phyloP scores from a whole-genome alignment of 2,329 filamentous ascomycete species.

The Didymellaceae sp. region DNA sequence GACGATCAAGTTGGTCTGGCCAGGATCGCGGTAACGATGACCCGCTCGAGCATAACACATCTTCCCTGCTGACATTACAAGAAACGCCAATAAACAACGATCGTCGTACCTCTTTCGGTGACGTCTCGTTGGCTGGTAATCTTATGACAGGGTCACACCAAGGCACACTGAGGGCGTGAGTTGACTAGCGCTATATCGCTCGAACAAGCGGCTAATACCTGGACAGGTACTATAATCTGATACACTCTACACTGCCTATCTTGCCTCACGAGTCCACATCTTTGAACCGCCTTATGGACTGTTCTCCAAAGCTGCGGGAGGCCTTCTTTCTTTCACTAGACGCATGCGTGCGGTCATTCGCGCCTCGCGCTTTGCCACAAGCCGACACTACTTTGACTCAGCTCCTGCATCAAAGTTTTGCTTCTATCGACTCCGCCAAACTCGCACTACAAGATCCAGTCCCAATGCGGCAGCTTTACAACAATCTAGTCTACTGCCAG shows the following conservation, averaged over 20 bases:
- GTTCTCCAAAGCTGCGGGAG: slow-evolving; percentile 44
- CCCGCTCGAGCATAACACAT: slow-evolving; percentile 24
- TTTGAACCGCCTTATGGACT: slow-evolving; percentile 44
- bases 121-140: slow-evolving; percentile 42
- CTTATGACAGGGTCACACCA: slow-evolving; percentile 47
- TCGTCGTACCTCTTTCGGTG: slow-evolving; percentile 45
- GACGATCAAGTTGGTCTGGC: slow-evolving; percentile 41
- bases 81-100: slow-evolving; percentile 42
- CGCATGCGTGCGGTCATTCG: slow-evolving; percentile 41
- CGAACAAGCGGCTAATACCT: slow-evolving; percentile 19
- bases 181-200: not conserved
- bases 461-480: slow-evolving; percentile 38
- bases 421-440: slow-evolving; percentile 39
- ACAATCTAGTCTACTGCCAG: slow-evolving; percentile 44
- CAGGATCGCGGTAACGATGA: slow-evolving; percentile 45
- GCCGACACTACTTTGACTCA: slow-evolving; percentile 36
- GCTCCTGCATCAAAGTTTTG: slow-evolving; percentile 38
- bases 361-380: slow-evolving; percentile 36
- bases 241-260: slow-evolving; percentile 46
- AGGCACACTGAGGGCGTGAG: slow-evolving; percentile 44
- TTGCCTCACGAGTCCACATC: slow-evolving; percentile 41
- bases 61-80: slow-evolving; percentile 36
- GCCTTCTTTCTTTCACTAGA: slow-evolving; percentile 46
- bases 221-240: slow-evolving; percentile 44
- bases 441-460: slow-evolving; percentile 37